Base-by-base conservation (phyloP, 306 rosid genomes). In the Quercus alba region DNA sequence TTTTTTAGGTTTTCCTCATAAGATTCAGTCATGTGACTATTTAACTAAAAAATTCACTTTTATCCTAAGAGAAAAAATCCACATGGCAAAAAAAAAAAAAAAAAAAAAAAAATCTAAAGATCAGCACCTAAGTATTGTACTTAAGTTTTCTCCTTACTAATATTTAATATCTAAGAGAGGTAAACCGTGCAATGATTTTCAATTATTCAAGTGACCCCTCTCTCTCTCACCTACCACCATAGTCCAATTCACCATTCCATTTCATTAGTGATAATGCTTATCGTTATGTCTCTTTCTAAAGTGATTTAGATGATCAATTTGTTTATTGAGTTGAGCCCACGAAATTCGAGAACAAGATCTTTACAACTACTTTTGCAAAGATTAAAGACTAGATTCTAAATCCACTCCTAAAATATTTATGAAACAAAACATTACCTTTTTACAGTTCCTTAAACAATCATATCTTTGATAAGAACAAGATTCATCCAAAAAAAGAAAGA, bases 1-100 rank as follows among this genome's bases (percentile, higher is more conserved):
- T 38, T 38, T 0, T 0, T 38, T 38, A 1, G 2, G 0, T 38
- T 38, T 0, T 7, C 0, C 2, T 38, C 11, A 0, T 7, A 38
- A 38, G 7, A 33, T 33, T 33, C 7, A 1, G 1, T 0, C 7
- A 33, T 33, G 35, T 31, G 1, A 0, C 5, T 31, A 31, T 31
- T 31, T 31, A 31, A 31, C 5, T 31, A 31, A 31, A 31, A 31
- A 31, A 31, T 31, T 0, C 1, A 31, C 6, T 31, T 31, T 3
- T 31, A 31, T 31, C 1, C 5, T 1, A 31, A 4, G 35, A 31
- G 6, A 31, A 31, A 31, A 31, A 31, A 31, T 31, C 1, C 35
- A 31, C 35, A 1, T 31, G 1, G 6, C 6, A 31, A 28, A 26
- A 26, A 1, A 1, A 26, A 26, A 26, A 26, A 26, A 1, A 1